Base-by-base conservation (phyloP, 306 rosid species). In the Fagus sylvatica region DNA sequence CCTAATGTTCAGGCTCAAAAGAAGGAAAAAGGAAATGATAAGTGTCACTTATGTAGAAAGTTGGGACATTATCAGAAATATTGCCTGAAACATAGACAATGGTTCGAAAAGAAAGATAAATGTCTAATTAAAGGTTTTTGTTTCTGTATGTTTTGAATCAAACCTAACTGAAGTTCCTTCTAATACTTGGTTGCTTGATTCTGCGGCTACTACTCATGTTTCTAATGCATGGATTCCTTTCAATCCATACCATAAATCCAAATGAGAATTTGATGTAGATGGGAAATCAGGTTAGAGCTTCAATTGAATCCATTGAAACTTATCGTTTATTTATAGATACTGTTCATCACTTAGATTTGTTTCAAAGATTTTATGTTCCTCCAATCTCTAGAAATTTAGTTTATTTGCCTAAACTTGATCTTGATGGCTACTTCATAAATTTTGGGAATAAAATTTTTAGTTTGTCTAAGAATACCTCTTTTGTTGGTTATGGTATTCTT, bases 61-160 rank as follows among this genome's bases (percentile, higher is more conserved):
- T 0, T 37, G 10, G 2, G 22, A 54, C 19, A 56, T 7, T 57
- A 37, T 11, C 0, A 74, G 4, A 41, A 33, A 30, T n/a, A 57
- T 54, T n/a, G 9, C 8, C 28, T 16, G 15, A n/a, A 40, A 56
- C 0, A 40, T 11, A 32, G 17, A 30, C 22, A 7, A 53, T 69
- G 19, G 53, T 66, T 76, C 8, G 11, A 68, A 76, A 76, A 37
- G 54, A 76, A 53, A 34, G 43, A 11, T 39, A 49, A 49, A n/a
- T 6, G 0, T 49, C 10, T 49, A 10, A 12, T 15, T 40, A 40
- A 40, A 40, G 43, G 43, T n/a, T 28, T 7, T 2, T 0, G 12
- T 28, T 41, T 78, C 12, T 15, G 16, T 61, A 71, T 71, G 51
- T 30, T 59, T 78, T 5, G 49, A 71, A 71, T 10, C 75, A 46